Base-by-base conservation (phyloP, 345 rosid species). In the Alliaria petiolata region DNA sequence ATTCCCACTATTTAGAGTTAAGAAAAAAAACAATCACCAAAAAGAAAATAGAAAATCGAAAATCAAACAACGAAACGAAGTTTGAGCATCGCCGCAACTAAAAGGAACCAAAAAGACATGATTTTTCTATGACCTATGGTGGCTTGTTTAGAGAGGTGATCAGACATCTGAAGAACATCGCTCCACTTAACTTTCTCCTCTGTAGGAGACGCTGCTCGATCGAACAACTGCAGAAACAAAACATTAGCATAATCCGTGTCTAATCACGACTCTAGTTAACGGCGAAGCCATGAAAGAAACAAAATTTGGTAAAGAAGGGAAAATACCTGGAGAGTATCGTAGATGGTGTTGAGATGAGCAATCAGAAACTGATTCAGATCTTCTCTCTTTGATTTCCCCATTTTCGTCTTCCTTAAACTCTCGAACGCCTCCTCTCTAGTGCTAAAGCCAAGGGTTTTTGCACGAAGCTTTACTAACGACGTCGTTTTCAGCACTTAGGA, bases 81-180 rank as follows among this genome's bases (percentile, higher is more conserved):
- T 35, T 45, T 20, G 9, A 35, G 44, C 2, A n/a, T 4, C 25
- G 30, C 1, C 13, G 5, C 20, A 62, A 15, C 34, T 11, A 35
- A 9, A 39, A 22, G 44, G 34, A 47, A 19, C 28, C 1, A 1
- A 14, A 56, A 12, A 42, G 34, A 11, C 53, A 34, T 59, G 26
- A 7, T 44, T 43, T 64, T 20, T 5, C n/a, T n/a, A 0, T 1
- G 39, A 90, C 98, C 92, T 60, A 84, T 78, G 46, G 98, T 90
- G 70, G 97, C 97, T 84, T 90, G 91, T 79, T 85, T 90, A 72
- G 89, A 87, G 60, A 89, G 86, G 40, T 85, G 86, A 14, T 87
- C 97, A 35, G 86, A 92, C 95, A 89, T 80, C 78, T 86, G 87
- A 38, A 84, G 62, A 72, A 86, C 93, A 61, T 89, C 92, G 22